Evolutionary conservation across 805 yeast genomes (phyloP), one percentile per base, ranked within the genome.

Genomic region (Yamadazyma endophytica): DNA sequence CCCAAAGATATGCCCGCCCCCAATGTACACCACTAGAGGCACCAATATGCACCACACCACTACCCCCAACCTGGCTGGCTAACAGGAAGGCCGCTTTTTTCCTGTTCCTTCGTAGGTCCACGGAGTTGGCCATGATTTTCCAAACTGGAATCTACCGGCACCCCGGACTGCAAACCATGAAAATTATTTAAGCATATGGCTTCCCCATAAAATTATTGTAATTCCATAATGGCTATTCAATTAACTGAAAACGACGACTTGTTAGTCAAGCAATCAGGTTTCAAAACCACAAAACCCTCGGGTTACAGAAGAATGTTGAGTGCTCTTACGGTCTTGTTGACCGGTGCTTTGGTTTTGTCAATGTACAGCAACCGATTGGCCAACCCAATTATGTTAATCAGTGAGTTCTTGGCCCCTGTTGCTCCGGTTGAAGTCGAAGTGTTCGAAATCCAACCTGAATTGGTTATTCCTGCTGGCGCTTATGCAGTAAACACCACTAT

Each of bases 221-320:
- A 23, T 13, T 9, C 25, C 31, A 27, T 13, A 9, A 33, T 35
- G 39, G 15, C 39, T 9, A 35, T 36, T 23, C 32, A 39, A 33
- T 29, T 39, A 29, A 16, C 19, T 17, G 42, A 40, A 16, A 36
- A 40, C 24, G 39, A 31, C 19, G 29, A 28, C 14, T 34, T 37
- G 23, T 26, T 37, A 16, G 17, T 17, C 17, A 20, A 19, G 11
- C 11, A 9, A 9, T 9, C 11, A 21, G 18, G n/a, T 9, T 23
- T 23, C 13, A 8, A 23, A 23, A 9, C 25, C 13, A 23, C 9
- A 12, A n/a, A 23, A 23, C 7, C 25, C 13, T 23, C 8, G 8
- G 21, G 25, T 23, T 23, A 7, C 8, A 23, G 25, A 12, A 23
- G 25, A 8, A 11, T 23, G 12, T 8, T 12, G 9, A n/a, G 12